These are phyloP conservation scores for Argentina anserina DNA, from an alignment of 306 rosid genomes.

Conservation along the genomic window DNA sequence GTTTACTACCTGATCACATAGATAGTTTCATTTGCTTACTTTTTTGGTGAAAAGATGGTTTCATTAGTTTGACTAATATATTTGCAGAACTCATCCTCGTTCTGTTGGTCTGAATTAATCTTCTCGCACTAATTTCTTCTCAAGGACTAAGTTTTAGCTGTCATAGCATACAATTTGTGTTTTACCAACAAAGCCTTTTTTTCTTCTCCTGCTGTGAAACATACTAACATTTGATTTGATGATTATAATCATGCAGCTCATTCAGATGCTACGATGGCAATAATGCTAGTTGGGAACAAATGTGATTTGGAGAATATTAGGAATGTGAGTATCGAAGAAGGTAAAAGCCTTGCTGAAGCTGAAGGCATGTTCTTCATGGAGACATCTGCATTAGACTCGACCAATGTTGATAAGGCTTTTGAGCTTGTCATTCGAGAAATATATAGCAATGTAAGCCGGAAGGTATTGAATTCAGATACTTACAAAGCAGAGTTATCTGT, in stretches of 20 bases:
- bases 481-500: conserved; percentile 92
- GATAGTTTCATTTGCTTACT: background rate
- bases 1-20: background rate
- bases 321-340: conserved; percentile 80
- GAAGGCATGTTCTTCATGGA: conserved; percentile 96
- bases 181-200: background rate
- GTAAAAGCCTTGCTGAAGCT: conserved; percentile 80
- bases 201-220: background rate
- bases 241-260: conserved; percentile 62
- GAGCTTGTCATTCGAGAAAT: conserved; percentile 86
- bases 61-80: background rate
- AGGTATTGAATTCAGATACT: conserved; percentile 83
- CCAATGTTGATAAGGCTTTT: conserved; percentile 76
- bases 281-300: conserved; percentile 93
- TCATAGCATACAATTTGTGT: background rate
- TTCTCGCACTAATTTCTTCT: background rate
- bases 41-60: no score
- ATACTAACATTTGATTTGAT: conserved; percentile 9
- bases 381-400: conserved; percentile 86
- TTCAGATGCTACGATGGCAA: conserved; percentile 81
- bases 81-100: background rate
- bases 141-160: background rate
- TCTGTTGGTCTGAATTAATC: background rate
- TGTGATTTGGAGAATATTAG: conserved; percentile 78
- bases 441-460: conserved; percentile 85